A percentile compares a stretch with the other conserved stretches of the same genome.
Conservation (phyloP, 2,329 filamentous ascomycete species). For the Calcarisporium arbuscula region DNA sequence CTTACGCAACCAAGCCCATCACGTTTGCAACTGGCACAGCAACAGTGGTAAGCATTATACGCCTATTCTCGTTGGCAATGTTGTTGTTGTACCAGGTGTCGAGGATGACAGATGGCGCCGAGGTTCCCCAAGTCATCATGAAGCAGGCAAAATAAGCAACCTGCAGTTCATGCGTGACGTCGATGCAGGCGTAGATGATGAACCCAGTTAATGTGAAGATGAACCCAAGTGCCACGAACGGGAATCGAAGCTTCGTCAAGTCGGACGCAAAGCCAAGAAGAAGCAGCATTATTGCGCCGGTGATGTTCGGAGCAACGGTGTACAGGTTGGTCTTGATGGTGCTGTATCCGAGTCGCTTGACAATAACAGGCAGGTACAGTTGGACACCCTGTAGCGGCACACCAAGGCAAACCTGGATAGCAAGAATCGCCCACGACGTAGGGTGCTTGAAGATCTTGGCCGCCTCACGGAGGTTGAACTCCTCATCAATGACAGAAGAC, state of each 20-base stretch:
- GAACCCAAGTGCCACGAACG: conserved; percentile 39
- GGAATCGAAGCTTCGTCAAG: conserved; percentile 35
- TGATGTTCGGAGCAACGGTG: conserved; percentile 41
- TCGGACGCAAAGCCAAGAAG: conserved; percentile 37
- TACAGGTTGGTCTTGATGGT: conserved; percentile 40
- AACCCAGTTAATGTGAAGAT: conserved; percentile 34
- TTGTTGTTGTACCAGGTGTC: conserved; percentile 48
- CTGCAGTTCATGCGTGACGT: conserved; percentile 32
- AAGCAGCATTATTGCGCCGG: conserved; percentile 39
- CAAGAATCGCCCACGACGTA: too few relatives aligned
- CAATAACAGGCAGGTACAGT: conserved; percentile 43
- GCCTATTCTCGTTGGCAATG: conserved; percentile 39
- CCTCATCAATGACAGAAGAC: conserved; percentile 27
- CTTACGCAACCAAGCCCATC: conserved; percentile 41
- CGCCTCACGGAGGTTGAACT: conserved; percentile 32
- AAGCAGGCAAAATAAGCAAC: conserved; percentile 46
- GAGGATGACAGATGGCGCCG: conserved; percentile 40
- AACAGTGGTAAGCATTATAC: conserved; percentile 42
- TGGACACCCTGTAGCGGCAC: too few relatives aligned
- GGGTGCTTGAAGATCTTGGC: conserved; percentile 37
- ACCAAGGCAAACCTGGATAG: too few relatives aligned
- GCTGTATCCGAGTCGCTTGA: conserved; percentile 35
- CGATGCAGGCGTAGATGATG: conserved; percentile 35
- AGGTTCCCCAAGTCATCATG: conserved; percentile 36
- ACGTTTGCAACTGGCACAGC: conserved; percentile 41